Evolutionary conservation across 305 asterid species (phyloP).

Genomic region (Solanum hybrid): DNA sequence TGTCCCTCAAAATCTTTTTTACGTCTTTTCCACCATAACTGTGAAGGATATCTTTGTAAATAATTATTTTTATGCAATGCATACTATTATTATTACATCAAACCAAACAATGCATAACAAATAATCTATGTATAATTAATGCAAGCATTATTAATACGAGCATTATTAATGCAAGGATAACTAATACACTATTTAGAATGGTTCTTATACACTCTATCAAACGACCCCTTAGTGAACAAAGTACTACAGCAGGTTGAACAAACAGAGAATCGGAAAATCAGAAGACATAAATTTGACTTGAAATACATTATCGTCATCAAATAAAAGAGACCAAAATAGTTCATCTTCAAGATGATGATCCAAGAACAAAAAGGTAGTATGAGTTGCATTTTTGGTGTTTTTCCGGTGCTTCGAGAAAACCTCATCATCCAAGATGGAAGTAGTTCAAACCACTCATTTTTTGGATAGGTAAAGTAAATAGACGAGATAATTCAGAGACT

Average conservation of each 20-base stretch:
- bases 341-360: not conserved
- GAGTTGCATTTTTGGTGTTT: not conserved
- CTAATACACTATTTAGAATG: not conserved
- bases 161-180: not conserved
- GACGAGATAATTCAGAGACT: not conserved
- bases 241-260: not conserved
- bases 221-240: not conserved
- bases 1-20: not conserved
- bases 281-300: not conserved
- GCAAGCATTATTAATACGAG: not conserved
- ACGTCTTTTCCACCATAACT: not conserved
- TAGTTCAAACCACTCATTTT: not conserved
- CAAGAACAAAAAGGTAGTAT: not conserved
- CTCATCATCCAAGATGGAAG: not conserved
- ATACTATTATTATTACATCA: not conserved
- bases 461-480: not conserved
- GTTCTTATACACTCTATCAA: not conserved
- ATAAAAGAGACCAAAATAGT: not conserved
- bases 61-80: not conserved
- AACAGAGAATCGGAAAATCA: not conserved
- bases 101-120: not conserved
- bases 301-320: not conserved
- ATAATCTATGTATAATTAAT: not conserved
- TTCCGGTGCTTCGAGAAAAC: not conserved
- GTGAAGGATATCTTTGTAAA: not conserved